Base-by-base conservation (phyloP, 768 basidiomycete genomes). In the Pisolithus marmoratus region DNA sequence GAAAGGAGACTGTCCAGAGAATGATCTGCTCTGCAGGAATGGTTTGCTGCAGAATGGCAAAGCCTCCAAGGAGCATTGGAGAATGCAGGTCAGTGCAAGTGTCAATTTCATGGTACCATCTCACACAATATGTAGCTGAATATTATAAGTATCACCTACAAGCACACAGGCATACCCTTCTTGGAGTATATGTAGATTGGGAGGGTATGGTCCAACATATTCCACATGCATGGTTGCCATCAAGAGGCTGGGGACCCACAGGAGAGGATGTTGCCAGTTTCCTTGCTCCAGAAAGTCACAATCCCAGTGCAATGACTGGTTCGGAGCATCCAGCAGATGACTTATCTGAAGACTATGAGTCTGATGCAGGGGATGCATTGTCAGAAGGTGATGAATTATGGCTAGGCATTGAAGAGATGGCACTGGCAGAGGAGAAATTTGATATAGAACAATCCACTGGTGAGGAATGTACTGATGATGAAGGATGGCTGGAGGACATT, bases 381-480 rank as follows among this genome's bases (percentile, higher is more conserved):
- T n/a, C n/a, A n/a, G n/a, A n/a, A n/a, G n/a, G n/a, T n/a, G 38
- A 40, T 51, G 43, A 51, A 45, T n/a, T 51, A 7, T 43, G 47
- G 50, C 27, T 23, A 23, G 50, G 12, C 3, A 34, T 46, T 23
- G 44, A 47, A 17, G 43, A 51, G 26, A 42, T 51, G 40, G 43
- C 44, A 51, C 34, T 51, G 29, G 15, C n/a, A n/a, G n/a, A 45
- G 8, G 26, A 51, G 14, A 43, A 46, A 34, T 51, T 34, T 43
- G 5, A 19, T 11, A 42, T 20, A 6, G 40, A 9, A 22, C 22
- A 42, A 42, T 6, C 40, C 23, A 22, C 23, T 42, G 40, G 23
- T 23, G 40, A 22, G 8, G 40, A 42, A 42, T 23, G 23, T 11
- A 42, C 19, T 17, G 40, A 42, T 5, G 40, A 42, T 42, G 40